Evolutionary conservation across 2,329 filamentous ascomycete genomes (phyloP).

Genomic region (Sarocladium oryzae): DNA sequence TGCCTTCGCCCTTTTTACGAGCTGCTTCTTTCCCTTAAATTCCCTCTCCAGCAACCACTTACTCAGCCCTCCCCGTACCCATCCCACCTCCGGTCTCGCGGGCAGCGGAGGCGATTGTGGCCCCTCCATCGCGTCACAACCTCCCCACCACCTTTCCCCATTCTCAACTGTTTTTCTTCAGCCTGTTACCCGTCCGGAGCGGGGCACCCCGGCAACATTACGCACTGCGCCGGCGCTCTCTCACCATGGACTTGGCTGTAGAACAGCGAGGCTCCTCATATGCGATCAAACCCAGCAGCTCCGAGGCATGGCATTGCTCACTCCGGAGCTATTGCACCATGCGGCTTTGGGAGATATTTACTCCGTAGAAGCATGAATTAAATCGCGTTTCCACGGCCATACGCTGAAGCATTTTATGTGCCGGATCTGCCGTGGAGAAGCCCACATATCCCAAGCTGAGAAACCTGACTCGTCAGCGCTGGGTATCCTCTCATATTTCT

Average conservation of each 20-base stretch:
- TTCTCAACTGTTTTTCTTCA: constrained; percentile 1
- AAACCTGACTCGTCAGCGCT: not conserved
- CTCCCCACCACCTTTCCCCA: not conserved
- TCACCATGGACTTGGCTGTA: too few relatives aligned
- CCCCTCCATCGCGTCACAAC: constrained; percentile 4
- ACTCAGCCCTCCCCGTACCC: not conserved
- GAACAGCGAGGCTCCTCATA: too few relatives aligned
- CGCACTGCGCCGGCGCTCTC: too few relatives aligned
- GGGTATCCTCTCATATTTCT: not conserved
- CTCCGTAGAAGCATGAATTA: too few relatives aligned
- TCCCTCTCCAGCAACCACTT: not conserved
- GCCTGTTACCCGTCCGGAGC: constrained; percentile 8
- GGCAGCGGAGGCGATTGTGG: not conserved
- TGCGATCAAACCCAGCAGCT: too few relatives aligned
- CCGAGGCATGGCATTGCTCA: not conserved
- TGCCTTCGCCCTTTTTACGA: not conserved
- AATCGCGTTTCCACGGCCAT: too few relatives aligned
- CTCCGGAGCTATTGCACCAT: too few relatives aligned
- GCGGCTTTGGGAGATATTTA: too few relatives aligned
- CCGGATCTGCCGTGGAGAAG: constrained; percentile 4
- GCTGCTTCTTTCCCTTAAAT: not conserved
- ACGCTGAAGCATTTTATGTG: not conserved
- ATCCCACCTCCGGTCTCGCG: not conserved
- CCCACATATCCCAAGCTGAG: not conserved
- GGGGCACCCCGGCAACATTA: constrained; percentile 3